phyloP scores from a whole-genome alignment of 2,329 filamentous ascomycete species.

The Paecilomyces sp. region DNA sequence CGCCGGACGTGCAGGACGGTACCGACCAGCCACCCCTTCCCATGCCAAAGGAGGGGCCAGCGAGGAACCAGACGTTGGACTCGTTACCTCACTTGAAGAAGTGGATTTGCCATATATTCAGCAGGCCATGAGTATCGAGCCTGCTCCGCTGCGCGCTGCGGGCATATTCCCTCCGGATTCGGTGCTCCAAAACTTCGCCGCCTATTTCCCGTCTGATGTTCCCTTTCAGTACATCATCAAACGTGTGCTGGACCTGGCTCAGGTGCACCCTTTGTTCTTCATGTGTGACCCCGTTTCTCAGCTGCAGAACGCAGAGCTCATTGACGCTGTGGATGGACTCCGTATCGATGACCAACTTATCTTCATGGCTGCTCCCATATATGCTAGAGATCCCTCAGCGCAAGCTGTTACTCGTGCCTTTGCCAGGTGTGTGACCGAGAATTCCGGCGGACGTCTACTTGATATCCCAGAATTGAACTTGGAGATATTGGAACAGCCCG shows the following conservation, averaged over 20 bases:
- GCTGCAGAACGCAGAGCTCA: conserved; percentile 62
- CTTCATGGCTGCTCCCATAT: conserved; percentile 65
- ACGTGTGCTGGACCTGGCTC: conserved; percentile 63
- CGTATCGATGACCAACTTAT: conserved; percentile 67
- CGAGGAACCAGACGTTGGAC: conserved; percentile 47
- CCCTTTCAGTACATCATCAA: conserved; percentile 78
- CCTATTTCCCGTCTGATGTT: conserved; percentile 72
- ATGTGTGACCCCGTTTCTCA: conserved; percentile 59
- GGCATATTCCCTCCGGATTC: conserved; percentile 66
- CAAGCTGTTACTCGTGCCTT: conserved; percentile 53
- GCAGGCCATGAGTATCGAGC: conserved; percentile 55
- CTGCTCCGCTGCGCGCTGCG: conserved; percentile 61
- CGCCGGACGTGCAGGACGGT: conserved; percentile 83
- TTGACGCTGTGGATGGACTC: conserved; percentile 63
- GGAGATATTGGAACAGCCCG: conserved; percentile 59
- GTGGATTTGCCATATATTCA: conserved; percentile 60
- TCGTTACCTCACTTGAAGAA: conserved; percentile 70
- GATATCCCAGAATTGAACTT: conserved; percentile 65
- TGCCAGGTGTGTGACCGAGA: conserved; percentile 62
- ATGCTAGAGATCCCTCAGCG: conserved; percentile 40
- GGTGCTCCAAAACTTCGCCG: conserved; percentile 67
- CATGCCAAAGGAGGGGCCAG: conserved; percentile 10
- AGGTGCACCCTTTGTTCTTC: conserved; percentile 59
- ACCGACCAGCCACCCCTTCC: conserved; percentile 59
- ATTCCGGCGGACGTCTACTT: conserved; percentile 60